Base-by-base conservation (phyloP, 352 stramenopile genomes). In the Plasmopara viticola region DNA sequence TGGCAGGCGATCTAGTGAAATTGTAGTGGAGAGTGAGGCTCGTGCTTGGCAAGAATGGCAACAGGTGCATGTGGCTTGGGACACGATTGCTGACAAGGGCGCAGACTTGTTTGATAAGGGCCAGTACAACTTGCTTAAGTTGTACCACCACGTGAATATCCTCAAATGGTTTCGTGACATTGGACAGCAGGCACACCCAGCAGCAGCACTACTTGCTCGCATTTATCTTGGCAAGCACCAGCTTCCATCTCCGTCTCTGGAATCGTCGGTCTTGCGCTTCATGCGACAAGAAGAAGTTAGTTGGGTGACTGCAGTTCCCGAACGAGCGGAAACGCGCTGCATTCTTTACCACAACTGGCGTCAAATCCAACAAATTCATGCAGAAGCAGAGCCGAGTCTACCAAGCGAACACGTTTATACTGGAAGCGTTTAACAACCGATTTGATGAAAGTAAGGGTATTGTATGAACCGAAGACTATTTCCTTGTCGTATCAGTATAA, bases 61-160 rank as follows among this genome's bases (percentile, higher is more conserved):
- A 48, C 42, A 69, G 33, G 54, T 70, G 9, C 62, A 62, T 18
- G 58, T 74, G 4, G 62, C 60, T 6, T 71, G 62, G 58, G 62
- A 74, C 35, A 45, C 56, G 6, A 47, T 66, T 39, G 66, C 58
- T n/a, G 52, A 33, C 2, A 53, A 65, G 17, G 52, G 58, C 1
- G 54, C 45, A 6, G 62, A 69, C 15, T 51, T 74, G 37, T 74
- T 66, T 48, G 58, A 65, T 50, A 74, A 71, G 42, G 60, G 64
- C 20, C 58, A 74, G 52, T 74, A 74, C 48, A 74, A 71, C 40
- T 49, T 71, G 44, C 51, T 68, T 9, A 74, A 74, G 43, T 41
- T 71, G 50, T 74, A 69, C 39, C 66, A 74, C 42, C 62, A 67
- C 35, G 66, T 74, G 44, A 35, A 74, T 44, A 65, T 74, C 41